Percentiles rank a stretch among this genome's conserved stretches.
Conservation (phyloP, 148 eudicot species). For the Polygonum maritimum region DNA sequence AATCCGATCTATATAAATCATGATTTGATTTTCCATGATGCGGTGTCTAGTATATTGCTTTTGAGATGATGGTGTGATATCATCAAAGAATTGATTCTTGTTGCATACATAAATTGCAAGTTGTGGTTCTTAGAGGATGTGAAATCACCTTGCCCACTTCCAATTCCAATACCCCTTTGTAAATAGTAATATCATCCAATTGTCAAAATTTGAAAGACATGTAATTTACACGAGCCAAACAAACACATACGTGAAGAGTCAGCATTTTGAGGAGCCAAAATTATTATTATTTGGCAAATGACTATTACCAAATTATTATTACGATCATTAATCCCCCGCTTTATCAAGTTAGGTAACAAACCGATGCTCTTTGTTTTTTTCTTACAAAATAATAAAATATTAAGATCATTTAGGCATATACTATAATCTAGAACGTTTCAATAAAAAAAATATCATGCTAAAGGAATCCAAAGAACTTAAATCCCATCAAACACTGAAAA, state of each 20-base stretch:
- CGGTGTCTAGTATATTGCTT: not conserved
- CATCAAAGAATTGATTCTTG: not conserved
- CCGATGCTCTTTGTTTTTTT: not conserved
- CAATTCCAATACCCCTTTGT: not conserved
- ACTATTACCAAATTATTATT: not conserved
- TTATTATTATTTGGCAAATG: too few species aligned
- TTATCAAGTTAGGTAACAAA: not conserved
- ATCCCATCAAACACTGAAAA: not conserved
- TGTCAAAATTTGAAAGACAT: not conserved
- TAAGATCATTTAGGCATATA: not conserved
- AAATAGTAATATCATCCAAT: not conserved
- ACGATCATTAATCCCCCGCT: not conserved
- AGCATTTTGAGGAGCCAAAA: too few species aligned
- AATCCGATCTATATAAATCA: too few species aligned
- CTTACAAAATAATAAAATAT: not conserved
- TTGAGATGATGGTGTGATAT: not conserved
- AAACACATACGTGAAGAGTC: too few species aligned
- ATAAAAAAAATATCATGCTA: not conserved
- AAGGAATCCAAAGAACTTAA: constrained; percentile 2
- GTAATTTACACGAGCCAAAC: too few species aligned
- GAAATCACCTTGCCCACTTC: not conserved
- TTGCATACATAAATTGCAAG: not conserved
- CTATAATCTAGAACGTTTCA: too few species aligned
- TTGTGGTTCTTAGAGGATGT: not conserved
- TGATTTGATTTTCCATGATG: not conserved